Percentiles rank a stretch among this genome's conserved stretches.
Evolutionary conservation across 176 grass and related monocot genomes (phyloP).

Genomic region (Hordeum vulgare): DNA sequence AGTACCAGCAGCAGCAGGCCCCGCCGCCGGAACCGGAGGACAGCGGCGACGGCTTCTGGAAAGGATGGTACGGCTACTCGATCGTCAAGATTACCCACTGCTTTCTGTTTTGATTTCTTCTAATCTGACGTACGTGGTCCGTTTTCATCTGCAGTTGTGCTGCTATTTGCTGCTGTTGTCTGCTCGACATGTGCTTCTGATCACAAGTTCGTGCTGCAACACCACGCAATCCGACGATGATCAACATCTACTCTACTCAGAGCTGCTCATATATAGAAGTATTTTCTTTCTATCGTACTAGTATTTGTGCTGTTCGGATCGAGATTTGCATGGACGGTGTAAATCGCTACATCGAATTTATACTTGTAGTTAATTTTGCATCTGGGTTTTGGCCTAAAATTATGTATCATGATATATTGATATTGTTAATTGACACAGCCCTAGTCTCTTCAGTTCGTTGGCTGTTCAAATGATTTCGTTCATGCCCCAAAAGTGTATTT

Average conservation of each 20-base stretch:
- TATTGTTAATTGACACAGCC: background rate
- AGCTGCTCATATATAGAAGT: background rate
- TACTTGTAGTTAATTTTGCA: background rate
- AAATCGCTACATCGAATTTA: background rate
- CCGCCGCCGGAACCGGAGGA: constrained; percentile 10
- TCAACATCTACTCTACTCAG: background rate
- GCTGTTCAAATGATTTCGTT: background rate
- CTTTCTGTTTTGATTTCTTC: background rate
- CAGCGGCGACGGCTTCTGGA: constrained; percentile 47
- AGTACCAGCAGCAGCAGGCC: constrained; percentile 15
- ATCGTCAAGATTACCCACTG: background rate
- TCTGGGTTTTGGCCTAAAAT: background rate
- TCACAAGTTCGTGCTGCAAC: background rate
- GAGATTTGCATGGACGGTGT: background rate
- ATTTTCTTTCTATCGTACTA: background rate
- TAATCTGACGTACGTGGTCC: background rate
- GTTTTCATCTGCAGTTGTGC: constrained; percentile 43
- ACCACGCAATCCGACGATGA: background rate
- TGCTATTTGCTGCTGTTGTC: constrained; percentile 62
- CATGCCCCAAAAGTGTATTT: background rate
- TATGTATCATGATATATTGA: background rate
- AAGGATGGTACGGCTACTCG: constrained; percentile 55
- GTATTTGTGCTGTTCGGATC: background rate
- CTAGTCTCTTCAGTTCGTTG: background rate
- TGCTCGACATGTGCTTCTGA: constrained; percentile 68